phyloP scores from a whole-genome alignment of 805 yeast species.

The Candida silvatica region DNA sequence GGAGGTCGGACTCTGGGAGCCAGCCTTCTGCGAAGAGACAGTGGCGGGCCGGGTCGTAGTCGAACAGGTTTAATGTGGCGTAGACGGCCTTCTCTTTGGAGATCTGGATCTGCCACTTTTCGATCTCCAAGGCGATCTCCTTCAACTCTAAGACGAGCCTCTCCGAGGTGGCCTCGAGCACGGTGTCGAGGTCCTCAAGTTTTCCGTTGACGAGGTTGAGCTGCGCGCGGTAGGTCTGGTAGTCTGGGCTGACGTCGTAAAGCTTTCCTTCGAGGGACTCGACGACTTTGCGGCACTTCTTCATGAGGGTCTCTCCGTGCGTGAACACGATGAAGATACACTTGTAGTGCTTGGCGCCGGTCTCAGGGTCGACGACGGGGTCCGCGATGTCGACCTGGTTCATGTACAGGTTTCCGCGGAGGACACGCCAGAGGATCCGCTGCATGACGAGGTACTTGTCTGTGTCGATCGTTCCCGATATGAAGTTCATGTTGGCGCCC shows the following conservation, averaged over 20 bases:
- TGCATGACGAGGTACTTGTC: conserved; percentile 64
- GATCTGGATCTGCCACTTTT: conserved; percentile 60
- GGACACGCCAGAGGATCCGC: conserved; percentile 82
- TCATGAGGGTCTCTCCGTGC: conserved; percentile 70
- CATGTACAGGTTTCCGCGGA: conserved; percentile 86
- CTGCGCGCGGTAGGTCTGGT: conserved; percentile 33
- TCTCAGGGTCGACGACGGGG: conserved; percentile 50
- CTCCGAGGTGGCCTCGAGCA: conserved; percentile 53
- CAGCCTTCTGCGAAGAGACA: conserved; percentile 94
- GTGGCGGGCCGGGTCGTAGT: conserved; percentile 75
- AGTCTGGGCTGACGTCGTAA: conserved; percentile 44
- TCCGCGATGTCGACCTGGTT: conserved; percentile 68
- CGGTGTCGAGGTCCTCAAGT: conserved; percentile 36
- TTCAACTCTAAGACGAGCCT: conserved; percentile 72
- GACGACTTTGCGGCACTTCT: conserved; percentile 67
- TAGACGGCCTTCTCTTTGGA: conserved; percentile 81
- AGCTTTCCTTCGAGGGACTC: conserved; percentile 84
- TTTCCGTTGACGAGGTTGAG: conserved; percentile 40
- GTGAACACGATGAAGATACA: conserved; percentile 85
- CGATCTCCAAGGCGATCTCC: conserved; percentile 66
- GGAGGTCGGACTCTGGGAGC: conserved; percentile 78
- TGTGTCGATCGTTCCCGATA: conserved; percentile 76
- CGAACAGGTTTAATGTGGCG: conserved; percentile 67
- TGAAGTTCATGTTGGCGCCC: conserved; percentile 35
- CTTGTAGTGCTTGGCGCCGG: conserved; percentile 50